Evolutionary conservation across 805 yeast genomes (phyloP).

Genomic region (Candida yuanshanica): DNA sequence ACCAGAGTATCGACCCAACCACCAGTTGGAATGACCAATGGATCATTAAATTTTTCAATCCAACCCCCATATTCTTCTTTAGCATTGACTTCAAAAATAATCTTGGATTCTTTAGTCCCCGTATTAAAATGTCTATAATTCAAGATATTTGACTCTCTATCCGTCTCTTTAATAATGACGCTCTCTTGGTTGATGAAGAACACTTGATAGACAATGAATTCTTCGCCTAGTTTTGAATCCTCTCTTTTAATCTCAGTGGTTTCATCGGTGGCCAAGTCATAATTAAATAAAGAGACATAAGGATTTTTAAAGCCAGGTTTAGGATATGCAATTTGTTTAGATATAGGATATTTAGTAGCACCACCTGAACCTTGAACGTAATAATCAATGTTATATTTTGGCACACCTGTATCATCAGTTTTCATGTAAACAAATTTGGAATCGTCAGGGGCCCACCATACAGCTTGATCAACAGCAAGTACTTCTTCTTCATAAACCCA

Average conservation of each 20-base stretch:
- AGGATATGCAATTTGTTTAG: slow-evolving; percentile 64
- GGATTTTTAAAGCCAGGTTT: slow-evolving; percentile 83
- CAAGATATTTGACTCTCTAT: slow-evolving; percentile 60
- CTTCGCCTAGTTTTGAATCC: slow-evolving; percentile 30
- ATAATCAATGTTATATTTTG: slow-evolving; percentile 65
- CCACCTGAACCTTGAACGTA: slow-evolving; percentile 47
- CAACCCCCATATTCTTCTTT: slow-evolving; percentile 49
- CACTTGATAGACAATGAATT: slow-evolving; percentile 59
- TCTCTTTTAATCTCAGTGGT: slow-evolving; percentile 26
- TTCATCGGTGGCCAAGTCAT: slow-evolving; percentile 28
- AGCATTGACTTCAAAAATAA: slow-evolving; percentile 44
- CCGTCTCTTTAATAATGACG: slow-evolving; percentile 52
- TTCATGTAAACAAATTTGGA: slow-evolving; percentile 53
- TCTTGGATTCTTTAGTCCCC: slow-evolving; percentile 24
- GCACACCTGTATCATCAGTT: slow-evolving; percentile 68
- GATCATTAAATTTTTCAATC: slow-evolving; percentile 68
- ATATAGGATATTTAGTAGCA: slow-evolving; percentile 51
- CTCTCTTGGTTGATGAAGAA: slow-evolving; percentile 52
- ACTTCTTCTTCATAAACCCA: slow-evolving; percentile 97
- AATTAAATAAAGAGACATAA: slow-evolving; percentile 45
- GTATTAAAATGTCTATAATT: slow-evolving; percentile 45
- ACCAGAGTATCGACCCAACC: slow-evolving; percentile 83
- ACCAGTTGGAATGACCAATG: slow-evolving; percentile 49
- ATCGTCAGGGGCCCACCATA: slow-evolving; percentile 90
- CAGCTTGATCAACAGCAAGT: slow-evolving; percentile 55